These are phyloP conservation scores for Crepidotus variabilis DNA, from an alignment of 768 basidiomycete species.

Conservation along the genomic window DNA sequence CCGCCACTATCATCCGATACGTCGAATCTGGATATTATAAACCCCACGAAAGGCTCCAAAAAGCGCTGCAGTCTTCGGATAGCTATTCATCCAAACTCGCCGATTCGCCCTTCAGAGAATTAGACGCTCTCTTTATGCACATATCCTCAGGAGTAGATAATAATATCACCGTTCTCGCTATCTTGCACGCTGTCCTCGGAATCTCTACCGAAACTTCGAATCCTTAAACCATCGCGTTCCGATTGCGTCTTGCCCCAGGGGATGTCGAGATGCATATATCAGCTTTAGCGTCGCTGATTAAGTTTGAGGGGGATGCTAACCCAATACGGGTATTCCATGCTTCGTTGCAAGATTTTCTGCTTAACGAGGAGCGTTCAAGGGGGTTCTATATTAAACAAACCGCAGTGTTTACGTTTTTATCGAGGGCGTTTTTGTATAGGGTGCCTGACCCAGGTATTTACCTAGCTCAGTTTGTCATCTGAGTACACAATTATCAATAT, in stretches of 20 bases:
- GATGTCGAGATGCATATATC: background rate
- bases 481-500: too few species aligned
- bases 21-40: constrained; percentile 3
- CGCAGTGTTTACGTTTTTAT: background rate
- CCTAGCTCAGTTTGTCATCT: too few species aligned
- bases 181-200: background rate
- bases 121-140: constrained; percentile 4
- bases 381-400: background rate
- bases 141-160: background rate
- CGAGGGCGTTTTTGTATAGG: background rate
- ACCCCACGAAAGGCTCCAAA: constrained; percentile 1
- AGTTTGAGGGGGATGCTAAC: background rate
- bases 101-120: constrained; percentile 1
- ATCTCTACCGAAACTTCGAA: background rate
- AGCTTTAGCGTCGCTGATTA: background rate
- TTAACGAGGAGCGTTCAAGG: background rate
- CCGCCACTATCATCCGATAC: constrained; percentile 2
- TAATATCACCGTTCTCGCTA: background rate
- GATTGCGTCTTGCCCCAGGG: background rate
- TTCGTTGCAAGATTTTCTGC: background rate
- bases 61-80: background rate
- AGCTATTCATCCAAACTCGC: background rate
- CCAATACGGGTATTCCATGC: background rate
- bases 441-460: too few species aligned
- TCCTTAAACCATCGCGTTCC: background rate